These are phyloP conservation scores for Talaromyces funiculosus DNA, from an alignment of 2,329 filamentous ascomycete species.

Conservation along the genomic window DNA sequence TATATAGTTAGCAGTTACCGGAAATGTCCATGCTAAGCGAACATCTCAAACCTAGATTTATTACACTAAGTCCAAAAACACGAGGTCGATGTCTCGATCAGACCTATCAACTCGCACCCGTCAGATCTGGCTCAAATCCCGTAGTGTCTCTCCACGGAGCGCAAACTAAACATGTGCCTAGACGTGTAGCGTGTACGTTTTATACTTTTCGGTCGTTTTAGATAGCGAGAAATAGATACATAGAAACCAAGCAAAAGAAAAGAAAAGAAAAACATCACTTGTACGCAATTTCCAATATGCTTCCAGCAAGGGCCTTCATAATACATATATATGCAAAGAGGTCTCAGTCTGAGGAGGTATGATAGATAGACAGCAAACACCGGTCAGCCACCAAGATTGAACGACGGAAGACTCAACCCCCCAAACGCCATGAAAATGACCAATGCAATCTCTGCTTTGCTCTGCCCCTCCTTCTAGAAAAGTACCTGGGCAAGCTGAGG, in stretches of 20 bases:
- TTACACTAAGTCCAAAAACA: neutral
- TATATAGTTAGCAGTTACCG: no score
- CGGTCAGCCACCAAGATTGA: neutral
- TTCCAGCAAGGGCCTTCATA: neutral
- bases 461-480: neutral
- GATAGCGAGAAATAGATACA: neutral
- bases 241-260: neutral
- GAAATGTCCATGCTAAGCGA: neutral
- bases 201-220: neutral
- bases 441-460: neutral
- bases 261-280: neutral
- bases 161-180: neutral
- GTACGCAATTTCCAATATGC: neutral
- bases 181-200: neutral
- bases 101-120: neutral
- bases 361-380: neutral
- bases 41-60: neutral
- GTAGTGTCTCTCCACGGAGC: neutral
- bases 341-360: neutral
- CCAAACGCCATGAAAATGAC: slow-evolving; percentile 14
- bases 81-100: neutral
- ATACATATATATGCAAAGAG: neutral
- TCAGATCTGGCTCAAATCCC: neutral
- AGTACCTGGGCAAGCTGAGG: neutral
- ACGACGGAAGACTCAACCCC: slow-evolving; percentile 6